phyloP scores from a whole-genome alignment of 1,139 yeast species.

The Debaryomyces psychrophilus region DNA sequence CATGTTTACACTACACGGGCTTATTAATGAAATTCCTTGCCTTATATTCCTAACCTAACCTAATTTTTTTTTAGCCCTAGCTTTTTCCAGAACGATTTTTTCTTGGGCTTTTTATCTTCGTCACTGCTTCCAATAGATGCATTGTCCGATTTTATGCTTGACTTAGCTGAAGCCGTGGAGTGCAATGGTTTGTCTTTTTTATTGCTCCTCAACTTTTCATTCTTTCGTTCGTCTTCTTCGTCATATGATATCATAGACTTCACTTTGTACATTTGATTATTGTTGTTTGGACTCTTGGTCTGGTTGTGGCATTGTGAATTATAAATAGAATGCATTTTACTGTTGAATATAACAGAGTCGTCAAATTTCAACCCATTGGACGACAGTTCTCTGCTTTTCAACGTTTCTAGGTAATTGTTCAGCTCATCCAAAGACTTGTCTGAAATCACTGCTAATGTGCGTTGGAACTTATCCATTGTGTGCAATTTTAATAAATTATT shows the following conservation, averaged over 20 bases:
- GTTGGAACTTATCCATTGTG: slow-evolving; percentile 21
- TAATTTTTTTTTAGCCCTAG: slow-evolving; percentile 32
- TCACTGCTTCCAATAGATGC: slow-evolving; percentile 13
- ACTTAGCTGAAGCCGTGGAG: slow-evolving; percentile 12
- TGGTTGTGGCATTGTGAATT: slow-evolving; percentile 24
- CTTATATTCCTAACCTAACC: not conserved
- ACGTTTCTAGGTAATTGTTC: slow-evolving; percentile 25
- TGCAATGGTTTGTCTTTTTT: slow-evolving; percentile 16
- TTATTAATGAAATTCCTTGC: not conserved
- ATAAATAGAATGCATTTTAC: slow-evolving; percentile 38
- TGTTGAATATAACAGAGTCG: slow-evolving; percentile 26
- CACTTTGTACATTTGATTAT: slow-evolving; percentile 41
- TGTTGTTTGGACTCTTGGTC: slow-evolving; percentile 9
- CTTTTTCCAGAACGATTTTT: slow-evolving; percentile 36
- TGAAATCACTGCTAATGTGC: slow-evolving; percentile 31
- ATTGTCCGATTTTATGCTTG: slow-evolving; percentile 17
- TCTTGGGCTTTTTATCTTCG: slow-evolving; percentile 19
- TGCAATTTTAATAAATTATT: slow-evolving; percentile 6
- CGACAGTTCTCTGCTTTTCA: slow-evolving; percentile 23
- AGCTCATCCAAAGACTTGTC: slow-evolving; percentile 35
- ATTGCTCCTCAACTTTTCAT: slow-evolving; percentile 24
- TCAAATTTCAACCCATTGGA: slow-evolving; percentile 8
- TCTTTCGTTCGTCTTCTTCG: slow-evolving; percentile 32
- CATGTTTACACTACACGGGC: not conserved
- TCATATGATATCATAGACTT: slow-evolving; percentile 40